These are phyloP conservation scores for Huiozyma naganishii DNA, from an alignment of 805 yeast genomes.

Conservation along the genomic window DNA sequence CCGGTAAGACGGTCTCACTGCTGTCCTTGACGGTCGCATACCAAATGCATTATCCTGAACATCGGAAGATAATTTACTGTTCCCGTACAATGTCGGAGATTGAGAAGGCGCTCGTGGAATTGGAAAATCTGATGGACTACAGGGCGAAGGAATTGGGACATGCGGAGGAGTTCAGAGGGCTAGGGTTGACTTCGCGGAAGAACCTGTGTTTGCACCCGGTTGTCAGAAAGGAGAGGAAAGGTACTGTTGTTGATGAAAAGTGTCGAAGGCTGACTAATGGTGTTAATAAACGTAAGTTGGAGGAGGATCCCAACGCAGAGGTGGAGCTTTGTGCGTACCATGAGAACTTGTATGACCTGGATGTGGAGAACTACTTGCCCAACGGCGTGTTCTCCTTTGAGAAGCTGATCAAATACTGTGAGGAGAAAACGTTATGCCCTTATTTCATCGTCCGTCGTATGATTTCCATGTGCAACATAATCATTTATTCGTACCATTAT, in stretches of 20 bases:
- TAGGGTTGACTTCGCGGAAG: constrained; percentile 90
- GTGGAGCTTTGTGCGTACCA: constrained; percentile 72
- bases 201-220: constrained; percentile 86
- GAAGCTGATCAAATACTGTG: constrained; percentile 65
- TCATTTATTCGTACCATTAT: constrained; percentile 94
- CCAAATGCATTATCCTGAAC: constrained; percentile 91
- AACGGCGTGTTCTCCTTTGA: constrained; percentile 94
- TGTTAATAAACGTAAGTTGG: constrained; percentile 56
- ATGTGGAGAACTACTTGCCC: constrained; percentile 83
- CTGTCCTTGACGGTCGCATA: constrained; percentile 88
- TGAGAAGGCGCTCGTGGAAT: constrained; percentile 90
- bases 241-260: constrained; percentile 87
- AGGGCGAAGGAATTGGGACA: constrained; percentile 75
- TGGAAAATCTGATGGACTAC: constrained; percentile 78
- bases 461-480: constrained; percentile 88
- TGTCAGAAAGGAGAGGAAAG: constrained; percentile 80
- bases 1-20: constrained; percentile 93
- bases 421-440: constrained; percentile 77
- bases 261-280: constrained; percentile 95
- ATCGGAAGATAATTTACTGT: constrained; percentile 82
- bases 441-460: constrained; percentile 96
- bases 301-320: constrained; percentile 47
- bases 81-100: constrained; percentile 99
- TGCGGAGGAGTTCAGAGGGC: constrained; percentile 83
- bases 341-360: constrained; percentile 76